Evolutionary conservation across 1,284 basidiomycete species (phyloP), one percentile per base, ranked within the genome.

Genomic region (Pulveroboletus sp.): DNA sequence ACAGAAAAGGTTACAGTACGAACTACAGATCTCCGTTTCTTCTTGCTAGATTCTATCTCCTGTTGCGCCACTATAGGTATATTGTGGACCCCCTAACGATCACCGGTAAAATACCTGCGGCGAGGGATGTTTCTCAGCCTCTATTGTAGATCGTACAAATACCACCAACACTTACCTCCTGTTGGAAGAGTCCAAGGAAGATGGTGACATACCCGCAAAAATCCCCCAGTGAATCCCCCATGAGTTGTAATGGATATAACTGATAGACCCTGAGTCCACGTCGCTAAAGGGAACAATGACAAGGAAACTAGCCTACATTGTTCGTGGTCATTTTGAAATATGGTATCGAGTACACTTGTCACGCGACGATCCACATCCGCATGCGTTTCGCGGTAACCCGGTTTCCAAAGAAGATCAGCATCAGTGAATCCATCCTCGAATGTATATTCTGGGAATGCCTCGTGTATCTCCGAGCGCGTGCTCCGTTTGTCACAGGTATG

Each of bases 391-490:
- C 57, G 56, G 29, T 48, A 58, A 44, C 48, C 29, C 12, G 44
- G 29, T 36, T 36, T 75, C 87, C 89, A 93, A 1, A 89, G 71
- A n/a, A 78, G 71, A 70, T 94, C 91, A 25, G 87, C 77, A 67
- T 95, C 91, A 0, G 80, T 73, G 57, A 95, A 86, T 0, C 78
- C 81, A 0, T 75, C 69, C 65, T 94, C 90, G 49, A 93, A 83
- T 4, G 57, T 62, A 68, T 88, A 86, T 5, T 72, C 65, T 0
- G 89, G 87, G 63, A 89, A 94, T 3, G 77, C 70, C 0, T 67
- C 57, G 0, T 69, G 58, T 55, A 94, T 84, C 56, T 81, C 77
- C 0, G 82, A 76, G 56, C 46, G 47, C 22, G 56, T 52, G 44
- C 57, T 43, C 20, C 56, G 56, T 26, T 53, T 58, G 29, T 58